Percentiles rank a stretch among this genome's conserved stretches.
Conservation (phyloP, 2,329 filamentous ascomycete species). For the Curvularia sp. region DNA sequence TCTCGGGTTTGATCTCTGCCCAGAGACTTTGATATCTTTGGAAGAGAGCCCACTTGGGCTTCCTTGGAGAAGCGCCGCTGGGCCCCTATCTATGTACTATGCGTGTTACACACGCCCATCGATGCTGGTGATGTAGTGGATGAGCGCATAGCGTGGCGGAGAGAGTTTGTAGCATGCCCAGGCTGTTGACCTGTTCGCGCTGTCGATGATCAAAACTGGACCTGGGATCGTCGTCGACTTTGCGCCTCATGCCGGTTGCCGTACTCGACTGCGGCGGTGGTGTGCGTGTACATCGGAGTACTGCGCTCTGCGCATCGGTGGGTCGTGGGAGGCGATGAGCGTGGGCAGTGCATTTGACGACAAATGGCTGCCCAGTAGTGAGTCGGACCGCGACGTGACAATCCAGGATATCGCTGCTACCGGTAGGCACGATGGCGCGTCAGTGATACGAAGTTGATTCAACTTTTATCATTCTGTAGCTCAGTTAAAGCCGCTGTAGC, state of each 20-base stretch:
- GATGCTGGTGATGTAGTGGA: conserved; percentile 4
- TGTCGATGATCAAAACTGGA: neutral
- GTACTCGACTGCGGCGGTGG: neutral
- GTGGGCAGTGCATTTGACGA: conserved; percentile 11
- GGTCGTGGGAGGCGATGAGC: conserved; percentile 11
- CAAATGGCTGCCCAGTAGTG: neutral
- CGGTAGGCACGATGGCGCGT: neutral
- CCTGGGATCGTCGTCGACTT: conserved; percentile 1
- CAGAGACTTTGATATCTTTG: conserved; percentile 33
- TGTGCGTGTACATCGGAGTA: neutral
- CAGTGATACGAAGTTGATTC: neutral
- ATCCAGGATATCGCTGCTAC: conserved; percentile 4
- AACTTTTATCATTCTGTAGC: neutral
- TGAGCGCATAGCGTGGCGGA: conserved; percentile 6
- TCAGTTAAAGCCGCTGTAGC: neutral
- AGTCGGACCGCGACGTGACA: conserved; percentile 9
- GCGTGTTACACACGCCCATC: conserved; percentile 9
- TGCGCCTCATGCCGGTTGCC: neutral
- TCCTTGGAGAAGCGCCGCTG: conserved; percentile 12
- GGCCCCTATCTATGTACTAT: conserved; percentile 2
- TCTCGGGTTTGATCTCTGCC: conserved; percentile 28
- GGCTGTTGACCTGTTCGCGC: neutral
- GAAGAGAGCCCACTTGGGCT: conserved; percentile 9
- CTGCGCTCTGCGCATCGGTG: conserved; percentile 6
- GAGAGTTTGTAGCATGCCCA: neutral